Conservation (phyloP, 345 rosid species). For the Cochlearia excelsa region DNA sequence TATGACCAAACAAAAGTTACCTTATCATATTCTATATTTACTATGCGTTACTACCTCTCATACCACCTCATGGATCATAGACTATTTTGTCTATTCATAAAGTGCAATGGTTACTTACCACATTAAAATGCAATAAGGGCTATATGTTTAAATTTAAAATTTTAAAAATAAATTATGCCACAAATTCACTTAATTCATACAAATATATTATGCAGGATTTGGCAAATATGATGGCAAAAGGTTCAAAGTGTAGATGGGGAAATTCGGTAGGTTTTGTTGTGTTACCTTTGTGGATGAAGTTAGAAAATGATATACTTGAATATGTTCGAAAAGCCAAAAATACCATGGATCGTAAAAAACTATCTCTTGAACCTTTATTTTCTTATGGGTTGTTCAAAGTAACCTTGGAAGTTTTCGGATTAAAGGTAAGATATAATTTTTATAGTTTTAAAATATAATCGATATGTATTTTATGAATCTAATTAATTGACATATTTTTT, state of each 20-base stretch:
- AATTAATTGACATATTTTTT: not conserved
- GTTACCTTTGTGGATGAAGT: conserved; percentile 41
- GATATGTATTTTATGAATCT: not conserved
- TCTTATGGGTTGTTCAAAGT: conserved; percentile 35
- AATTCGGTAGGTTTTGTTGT: conserved; percentile 46
- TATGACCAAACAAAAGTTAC: too few relatives aligned
- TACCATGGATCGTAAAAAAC: conserved; percentile 47
- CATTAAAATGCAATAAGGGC: too few relatives aligned
- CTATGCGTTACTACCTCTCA: too few relatives aligned
- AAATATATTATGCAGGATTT: conserved; percentile 31
- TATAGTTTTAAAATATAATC: too few relatives aligned
- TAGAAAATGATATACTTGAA: conserved; percentile 41
- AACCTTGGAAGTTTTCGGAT: conserved; percentile 32
- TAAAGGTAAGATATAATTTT: conserved; percentile 26
- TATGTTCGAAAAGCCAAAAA: conserved; percentile 44
- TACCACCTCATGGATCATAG: too few relatives aligned
- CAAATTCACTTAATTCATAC: too few relatives aligned
- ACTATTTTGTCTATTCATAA: too few relatives aligned
- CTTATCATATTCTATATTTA: too few relatives aligned
- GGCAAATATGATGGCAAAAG: conserved; percentile 48
- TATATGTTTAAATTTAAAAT: too few relatives aligned
- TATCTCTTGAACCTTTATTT: conserved; percentile 50
- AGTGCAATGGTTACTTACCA: too few relatives aligned
- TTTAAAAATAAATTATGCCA: too few relatives aligned
- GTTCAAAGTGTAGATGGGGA: conserved; percentile 47